Evolutionary conservation across 1,284 basidiomycete genomes (phyloP).

Genomic region (Naganishia cerealis): DNA sequence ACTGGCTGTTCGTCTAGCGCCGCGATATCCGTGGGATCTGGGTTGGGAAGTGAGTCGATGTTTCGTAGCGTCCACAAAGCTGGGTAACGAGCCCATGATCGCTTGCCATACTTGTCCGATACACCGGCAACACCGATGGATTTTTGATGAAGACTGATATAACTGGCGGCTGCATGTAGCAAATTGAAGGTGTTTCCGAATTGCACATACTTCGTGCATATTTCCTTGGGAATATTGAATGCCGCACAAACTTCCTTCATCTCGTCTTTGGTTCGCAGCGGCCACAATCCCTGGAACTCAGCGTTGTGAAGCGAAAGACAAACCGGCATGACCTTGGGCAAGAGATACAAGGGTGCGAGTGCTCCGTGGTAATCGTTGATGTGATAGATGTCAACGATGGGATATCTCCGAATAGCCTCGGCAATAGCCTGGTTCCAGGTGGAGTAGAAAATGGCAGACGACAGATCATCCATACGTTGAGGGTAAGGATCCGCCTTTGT

Average conservation of each 20-base stretch:
- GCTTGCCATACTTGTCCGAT: slow-evolving; percentile 92
- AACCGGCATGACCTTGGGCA: slow-evolving; percentile 81
- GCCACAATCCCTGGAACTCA: slow-evolving; percentile 94
- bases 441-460: slow-evolving; percentile 92
- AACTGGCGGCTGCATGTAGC: slow-evolving; percentile 84
- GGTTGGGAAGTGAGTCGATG: slow-evolving; percentile 88
- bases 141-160: slow-evolving; percentile 87
- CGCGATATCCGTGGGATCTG: slow-evolving; percentile 85
- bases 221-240: slow-evolving; percentile 91
- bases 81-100: slow-evolving; percentile 89
- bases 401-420: slow-evolving; percentile 76
- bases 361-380: slow-evolving; percentile 83
- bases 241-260: slow-evolving; percentile 96
- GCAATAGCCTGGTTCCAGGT: slow-evolving; percentile 96
- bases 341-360: slow-evolving; percentile 80
- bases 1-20: slow-evolving; percentile 77
- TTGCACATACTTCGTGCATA: slow-evolving; percentile 91
- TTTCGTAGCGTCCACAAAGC: slow-evolving; percentile 91
- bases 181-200: slow-evolving; percentile 95
- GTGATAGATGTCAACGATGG: slow-evolving; percentile 74
- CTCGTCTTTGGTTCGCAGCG: slow-evolving; percentile 88
- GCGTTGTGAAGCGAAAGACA: slow-evolving; percentile 93
- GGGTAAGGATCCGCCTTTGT: slow-evolving; percentile 91
- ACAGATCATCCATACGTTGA: slow-evolving; percentile 90
- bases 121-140: slow-evolving; percentile 89